phyloP scores from a whole-genome alignment of 2,329 filamentous ascomycete genomes.

The Tolypocladium pustulatum region DNA sequence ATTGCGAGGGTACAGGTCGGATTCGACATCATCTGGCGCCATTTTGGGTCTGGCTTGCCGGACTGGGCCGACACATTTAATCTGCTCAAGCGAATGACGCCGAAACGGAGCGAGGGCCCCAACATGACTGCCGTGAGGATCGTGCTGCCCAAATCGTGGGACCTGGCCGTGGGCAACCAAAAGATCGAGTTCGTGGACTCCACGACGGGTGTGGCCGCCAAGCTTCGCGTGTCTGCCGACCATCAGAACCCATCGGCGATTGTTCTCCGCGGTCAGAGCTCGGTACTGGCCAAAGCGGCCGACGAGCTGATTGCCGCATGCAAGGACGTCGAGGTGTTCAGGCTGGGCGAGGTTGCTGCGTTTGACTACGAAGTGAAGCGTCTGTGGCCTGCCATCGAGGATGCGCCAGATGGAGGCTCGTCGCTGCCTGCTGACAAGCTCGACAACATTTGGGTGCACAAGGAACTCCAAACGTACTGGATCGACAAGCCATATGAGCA shows the following conservation, averaged over 20 bases:
- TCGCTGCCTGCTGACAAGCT: conserved; percentile 10
- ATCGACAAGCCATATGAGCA: conserved; percentile 24
- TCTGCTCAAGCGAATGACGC: conserved; percentile 26
- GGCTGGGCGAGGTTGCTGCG: conserved; percentile 23
- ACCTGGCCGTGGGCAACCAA: conserved; percentile 22
- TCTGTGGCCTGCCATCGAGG: conserved; percentile 24
- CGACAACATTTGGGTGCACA: conserved; percentile 23
- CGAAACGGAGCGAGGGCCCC: conserved; percentile 16
- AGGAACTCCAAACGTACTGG: conserved; percentile 18
- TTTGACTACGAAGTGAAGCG: conserved; percentile 23
- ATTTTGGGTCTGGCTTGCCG: conserved; percentile 15
- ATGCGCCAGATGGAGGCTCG: conserved; percentile 13
- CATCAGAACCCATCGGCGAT: conserved; percentile 18
- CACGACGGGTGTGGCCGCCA: conserved; percentile 19
- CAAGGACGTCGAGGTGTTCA: conserved; percentile 21
- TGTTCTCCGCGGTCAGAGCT: conserved; percentile 20
- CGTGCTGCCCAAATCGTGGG: conserved; percentile 22
- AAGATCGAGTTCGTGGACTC: conserved; percentile 23
- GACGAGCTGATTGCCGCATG: conserved; percentile 21
- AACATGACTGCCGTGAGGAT: conserved; percentile 26
- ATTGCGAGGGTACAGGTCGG: conserved; percentile 25
- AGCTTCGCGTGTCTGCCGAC: conserved; percentile 22
- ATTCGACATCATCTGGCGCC: conserved; percentile 21
- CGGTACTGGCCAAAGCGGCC: conserved; percentile 20
- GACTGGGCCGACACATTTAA: conserved; percentile 30